These are phyloP conservation scores for Echites panduratus DNA, from an alignment of 257 asterid species.

Conservation along the genomic window DNA sequence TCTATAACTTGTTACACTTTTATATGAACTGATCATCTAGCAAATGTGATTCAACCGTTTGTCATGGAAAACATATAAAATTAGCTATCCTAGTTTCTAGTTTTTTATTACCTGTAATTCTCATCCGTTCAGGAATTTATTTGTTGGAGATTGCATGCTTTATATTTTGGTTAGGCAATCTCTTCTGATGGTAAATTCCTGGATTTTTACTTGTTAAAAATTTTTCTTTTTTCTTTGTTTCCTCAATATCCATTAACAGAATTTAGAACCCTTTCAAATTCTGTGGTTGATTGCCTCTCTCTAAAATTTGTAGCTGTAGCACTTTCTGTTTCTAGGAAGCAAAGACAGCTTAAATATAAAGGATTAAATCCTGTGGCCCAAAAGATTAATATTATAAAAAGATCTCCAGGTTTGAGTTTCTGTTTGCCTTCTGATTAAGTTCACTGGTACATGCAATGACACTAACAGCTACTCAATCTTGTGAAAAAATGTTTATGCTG, in stretches of 20 bases:
- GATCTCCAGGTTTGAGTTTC: not conserved
- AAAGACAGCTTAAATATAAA: not conserved
- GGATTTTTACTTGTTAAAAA: not conserved
- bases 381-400: no score
- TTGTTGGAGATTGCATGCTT: constrained; percentile 1
- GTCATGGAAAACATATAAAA: not conserved
- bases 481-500: not conserved
- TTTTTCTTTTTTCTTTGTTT: not conserved
- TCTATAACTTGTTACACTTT: not conserved
- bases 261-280: not conserved
- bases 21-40: not conserved
- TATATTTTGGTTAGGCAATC: not conserved
- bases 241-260: not conserved
- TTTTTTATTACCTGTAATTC: not conserved
- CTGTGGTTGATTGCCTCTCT: not conserved
- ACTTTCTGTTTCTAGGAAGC: not conserved
- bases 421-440: not conserved
- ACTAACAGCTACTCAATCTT: not conserved
- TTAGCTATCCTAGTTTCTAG: not conserved
- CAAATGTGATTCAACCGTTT: not conserved
- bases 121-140: not conserved
- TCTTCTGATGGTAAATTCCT: not conserved
- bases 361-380: not conserved
- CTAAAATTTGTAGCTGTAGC: not conserved
- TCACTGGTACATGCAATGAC: not conserved